Evolutionary conservation across 1,139 yeast species (phyloP), one percentile per base, ranked within the genome.

Genomic region (Debaryomyces nepalensis): DNA sequence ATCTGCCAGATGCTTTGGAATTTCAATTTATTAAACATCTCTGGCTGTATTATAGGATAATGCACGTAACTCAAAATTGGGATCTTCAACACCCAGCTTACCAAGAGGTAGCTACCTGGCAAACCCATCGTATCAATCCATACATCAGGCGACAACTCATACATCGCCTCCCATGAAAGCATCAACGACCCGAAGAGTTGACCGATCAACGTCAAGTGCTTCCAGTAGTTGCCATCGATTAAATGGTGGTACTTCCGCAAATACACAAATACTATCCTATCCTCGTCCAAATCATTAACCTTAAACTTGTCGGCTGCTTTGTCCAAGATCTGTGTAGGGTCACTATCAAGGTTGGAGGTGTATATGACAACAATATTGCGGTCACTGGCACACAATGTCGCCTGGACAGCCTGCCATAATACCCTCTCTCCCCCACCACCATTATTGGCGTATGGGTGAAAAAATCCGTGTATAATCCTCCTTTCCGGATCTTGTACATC

Each of bases 401-500:
- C 76, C 51, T 80, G 75, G 5, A 93, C 88, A 0, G 97, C 97
- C 43, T 88, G 90, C 99, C 99, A 95, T 35, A 95, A 71, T 0
- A 95, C 99, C 40, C 95, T 78, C 62, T 95, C 99, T 18, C 99
- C 99, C 29, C 99, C 99, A 14, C 99, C 99, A 29, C 96, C 97
- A 36, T 96, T 95, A 60, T 88, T 88, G 50, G 97, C 91, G 54
- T 85, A 87, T 0, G 99, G 99, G 64, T 95, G 99, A 70, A 93
- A 90, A 58, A 87, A 91, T 5, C 98, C 99, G 55, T 71, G 85
- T 14, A 88, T 59, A 14, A 70, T 50, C 39, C 59, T 68, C 33
- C 85, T 64, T 30, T 53, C 58, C 4, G 67, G 64, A 51, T 73
- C 81, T 12, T 59, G 56, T 5, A 64, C 61, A 24, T 57, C 67